Evolutionary conservation across 75 land plant species (phyloP), one percentile per base, ranked within the genome.

Genomic region (Azolla pinnata): DNA sequence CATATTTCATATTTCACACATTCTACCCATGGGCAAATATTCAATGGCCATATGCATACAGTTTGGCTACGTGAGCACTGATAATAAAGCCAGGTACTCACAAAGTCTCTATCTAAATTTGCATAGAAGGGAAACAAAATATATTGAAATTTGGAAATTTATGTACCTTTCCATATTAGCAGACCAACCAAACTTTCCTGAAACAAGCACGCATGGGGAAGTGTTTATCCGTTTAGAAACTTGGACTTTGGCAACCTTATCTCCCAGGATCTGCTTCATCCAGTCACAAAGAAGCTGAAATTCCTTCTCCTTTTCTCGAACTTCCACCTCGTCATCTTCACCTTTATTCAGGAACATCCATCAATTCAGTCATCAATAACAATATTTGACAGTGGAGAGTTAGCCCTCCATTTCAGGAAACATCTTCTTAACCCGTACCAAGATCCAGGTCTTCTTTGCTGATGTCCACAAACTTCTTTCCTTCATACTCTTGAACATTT

Each of bases 151-250:
- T n/a, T n/a, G n/a, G n/a, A n/a, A n/a, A n/a, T n/a, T n/a, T n/a
- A n/a, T n/a, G n/a, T 60, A 92, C 97, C 97, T 88, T 67, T 93
- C 98, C 98, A 93, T 93, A 64, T 93, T 93, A 1, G 98, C 96
- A 20, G 98, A 93, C 98, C 98, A 93, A 21, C 98, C 98, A 63
- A 84, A 87, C 69, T 93, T 93, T 47, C 98, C 98, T 57, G 98
- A 83, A 53, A 93, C 98, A 61, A 93, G 90, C 60, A 93, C 98
- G 72, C 98, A 93, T 2, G 98, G 98, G n/a, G 90, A 85, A 19
- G 98, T 78, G 71, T 83, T 85, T 17, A 88, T 65, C 33, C 98
- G 90, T 69, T 88, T 88, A 29, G 98, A 93, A 10, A 93, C 59
- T 68, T 81, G 70, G 26, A 93, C 98, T 59, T 88, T 93, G 1